A percentile compares a stretch with the other conserved stretches of the same genome.
Evolutionary conservation across 768 basidiomycete genomes (phyloP).

Genomic region (Boletus tylopilopsis): DNA sequence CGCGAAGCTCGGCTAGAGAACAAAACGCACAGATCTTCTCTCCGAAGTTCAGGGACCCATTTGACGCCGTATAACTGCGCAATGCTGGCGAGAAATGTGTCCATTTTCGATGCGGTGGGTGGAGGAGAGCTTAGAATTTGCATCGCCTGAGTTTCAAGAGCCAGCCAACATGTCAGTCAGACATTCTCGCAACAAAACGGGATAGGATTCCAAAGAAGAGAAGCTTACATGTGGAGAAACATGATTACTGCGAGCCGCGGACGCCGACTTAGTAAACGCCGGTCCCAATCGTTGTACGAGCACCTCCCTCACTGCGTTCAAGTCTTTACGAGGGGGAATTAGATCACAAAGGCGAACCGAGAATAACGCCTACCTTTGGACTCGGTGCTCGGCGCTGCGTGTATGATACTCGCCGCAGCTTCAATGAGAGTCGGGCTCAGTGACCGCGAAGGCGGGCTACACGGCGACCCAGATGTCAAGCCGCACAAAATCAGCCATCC

Average conservation of each 20-base stretch:
- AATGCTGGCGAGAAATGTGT: conserved; percentile 51
- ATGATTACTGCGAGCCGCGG: conserved; percentile 45
- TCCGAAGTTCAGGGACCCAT: conserved; percentile 59
- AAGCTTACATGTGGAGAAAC: conserved; percentile 49
- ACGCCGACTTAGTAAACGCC: conserved; percentile 53
- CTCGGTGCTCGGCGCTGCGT: conserved; percentile 51
- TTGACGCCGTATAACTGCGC: conserved; percentile 50
- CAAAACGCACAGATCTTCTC: conserved; percentile 56
- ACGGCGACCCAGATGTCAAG: not conserved
- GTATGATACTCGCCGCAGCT: conserved; percentile 66
- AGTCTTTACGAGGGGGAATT: conserved; percentile 39
- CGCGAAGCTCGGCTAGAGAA: not conserved
- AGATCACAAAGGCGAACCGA: not conserved
- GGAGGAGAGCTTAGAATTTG: conserved; percentile 49
- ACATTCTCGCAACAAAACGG: not conserved
- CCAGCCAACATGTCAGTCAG: not conserved
- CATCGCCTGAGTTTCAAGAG: conserved; percentile 38
- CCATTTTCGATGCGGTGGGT: conserved; percentile 54
- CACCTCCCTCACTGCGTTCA: conserved; percentile 49
- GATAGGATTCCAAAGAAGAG: not conserved
- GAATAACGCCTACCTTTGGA: conserved; percentile 47
- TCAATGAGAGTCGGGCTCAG: conserved; percentile 56
- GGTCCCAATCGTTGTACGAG: conserved; percentile 55
- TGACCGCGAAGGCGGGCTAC: conserved; percentile 32
- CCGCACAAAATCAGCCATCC: conserved; percentile 4